Evolutionary conservation across 495 filamentous ascomycete species (phyloP), one percentile per base, ranked within the genome.

Genomic region (Elaphomyces granulatus): DNA sequence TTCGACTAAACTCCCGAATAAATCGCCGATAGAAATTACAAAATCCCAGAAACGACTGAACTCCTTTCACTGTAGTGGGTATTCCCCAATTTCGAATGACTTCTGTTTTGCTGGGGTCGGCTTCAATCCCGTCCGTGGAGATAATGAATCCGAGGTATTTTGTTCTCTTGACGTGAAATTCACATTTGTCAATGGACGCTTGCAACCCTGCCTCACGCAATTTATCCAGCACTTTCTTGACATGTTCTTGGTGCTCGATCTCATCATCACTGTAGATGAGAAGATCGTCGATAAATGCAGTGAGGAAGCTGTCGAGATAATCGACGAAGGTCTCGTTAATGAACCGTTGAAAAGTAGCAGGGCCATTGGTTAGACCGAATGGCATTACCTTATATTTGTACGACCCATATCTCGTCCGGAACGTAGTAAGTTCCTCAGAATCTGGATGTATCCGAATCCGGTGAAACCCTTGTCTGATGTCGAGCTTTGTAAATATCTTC

Each of bases 401-500:
- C 0, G 28, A 17, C 1, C 51, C 37, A 18, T 50, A 60, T n/a
- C 45, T 14, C 0, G 46, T 64, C 0, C 41, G 9, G 20, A 67
- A 66, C 0, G 47, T 47, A 3, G 45, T 67, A 2, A 54, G 34
- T 7, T 55, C 42, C 15, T 61, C 31, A 45, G 47, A 12, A 26
- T 45, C 34, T 45, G 12, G n/a, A 47, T 18, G 12, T 15, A 59
- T 59, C 0, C 49, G 32, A 0, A 72, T 50, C 1, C 47, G 32
- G 34, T 72, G 47, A 35, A 63, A 71, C 1, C 52, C 59, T 20
- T 56, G 33, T 2, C 49, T 44, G 8, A 71, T 53, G 45, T 74
- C 58, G 0, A 75, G 33, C 42, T 70, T 70, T 0, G 50, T 74
- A 39, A 64, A 72, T 18, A 53, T 49, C 34, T 46, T 59, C 2